Evolutionary conservation across 768 basidiomycete genomes (phyloP).

Genomic region (Lentinula lateritia): DNA sequence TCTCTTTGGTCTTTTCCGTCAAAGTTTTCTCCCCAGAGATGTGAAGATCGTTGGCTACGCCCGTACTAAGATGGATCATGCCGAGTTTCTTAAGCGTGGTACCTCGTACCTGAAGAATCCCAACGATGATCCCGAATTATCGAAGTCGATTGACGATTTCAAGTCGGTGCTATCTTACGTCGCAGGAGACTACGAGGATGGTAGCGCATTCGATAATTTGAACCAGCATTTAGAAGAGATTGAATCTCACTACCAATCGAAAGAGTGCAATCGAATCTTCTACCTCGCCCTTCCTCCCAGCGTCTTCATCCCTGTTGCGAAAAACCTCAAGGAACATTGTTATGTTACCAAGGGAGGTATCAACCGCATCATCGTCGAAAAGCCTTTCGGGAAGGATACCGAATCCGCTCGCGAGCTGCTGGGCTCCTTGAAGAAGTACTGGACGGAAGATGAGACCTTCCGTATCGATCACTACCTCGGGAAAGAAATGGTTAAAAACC

Average conservation of each 20-base stretch:
- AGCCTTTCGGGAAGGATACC: slow-evolving; percentile 96
- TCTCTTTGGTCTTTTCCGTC: slow-evolving; percentile 82
- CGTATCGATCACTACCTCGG: slow-evolving; percentile 99
- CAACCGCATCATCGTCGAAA: slow-evolving; percentile 95
- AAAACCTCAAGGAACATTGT: slow-evolving; percentile 76
- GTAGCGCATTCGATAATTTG: slow-evolving; percentile 70
- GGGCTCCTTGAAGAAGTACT: slow-evolving; percentile 72
- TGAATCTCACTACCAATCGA: slow-evolving; percentile 62
- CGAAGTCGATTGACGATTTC: slow-evolving; percentile 74
- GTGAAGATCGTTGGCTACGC: slow-evolving; percentile 95
- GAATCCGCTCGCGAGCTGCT: slow-evolving; percentile 80
- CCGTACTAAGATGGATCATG: slow-evolving; percentile 86
- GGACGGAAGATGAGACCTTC: slow-evolving; percentile 97
- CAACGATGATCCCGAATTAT: slow-evolving; percentile 52
- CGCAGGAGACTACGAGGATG: slow-evolving; percentile 85
- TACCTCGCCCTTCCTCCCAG: slow-evolving; percentile 97
- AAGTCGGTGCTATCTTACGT: slow-evolving; percentile 77
- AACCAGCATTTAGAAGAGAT: slow-evolving; percentile 72
- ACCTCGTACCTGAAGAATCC: slow-evolving; percentile 82
- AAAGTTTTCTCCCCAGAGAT: slow-evolving; percentile 74
- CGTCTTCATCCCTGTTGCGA: slow-evolving; percentile 88
- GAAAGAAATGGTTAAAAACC: slow-evolving; percentile 99
- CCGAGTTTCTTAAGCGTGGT: slow-evolving; percentile 80
- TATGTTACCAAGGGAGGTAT: slow-evolving; percentile 63
- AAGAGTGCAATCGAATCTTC: slow-evolving; percentile 79